Evolutionary conservation across 2,329 filamentous ascomycete species (phyloP), one percentile per base, ranked within the genome.

Genomic region (Fusarium proliferatum): DNA sequence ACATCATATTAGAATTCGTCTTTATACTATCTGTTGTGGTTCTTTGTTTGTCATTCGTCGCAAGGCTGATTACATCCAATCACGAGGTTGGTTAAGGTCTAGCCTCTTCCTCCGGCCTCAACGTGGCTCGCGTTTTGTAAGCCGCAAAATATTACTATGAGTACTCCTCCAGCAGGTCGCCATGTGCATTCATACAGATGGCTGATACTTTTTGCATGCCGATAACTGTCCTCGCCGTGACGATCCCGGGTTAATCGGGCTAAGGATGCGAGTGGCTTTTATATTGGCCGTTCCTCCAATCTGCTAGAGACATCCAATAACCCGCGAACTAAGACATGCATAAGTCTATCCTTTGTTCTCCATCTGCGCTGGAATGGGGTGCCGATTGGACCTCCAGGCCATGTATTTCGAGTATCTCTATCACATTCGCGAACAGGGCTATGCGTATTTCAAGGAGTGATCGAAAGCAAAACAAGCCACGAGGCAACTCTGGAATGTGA

Each of bases 271-370:
- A 43, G 12, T 49, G 34, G 30, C 51, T 69, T 38, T 55, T 23
- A 63, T 46, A 16, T 21, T 36, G 12, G 34, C 36, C 28, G 41
- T 42, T 26, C 46, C 43, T 67, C 51, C 43, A 34, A 56, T 57
- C 21, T 56, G 19, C 38, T 17, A 39, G 21, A 38, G 60, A 56
- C 68, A 70, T 76, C 36, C 39, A 56, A 43, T 48, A 30, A 51
- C 61, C 64, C 55, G 62, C 51, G 53, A 43, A 55, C 39, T 42
- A 67, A 65, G 64, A 63, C 67, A 23, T 34, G 11, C 42, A 51
- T 59, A 51, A 36, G 56, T 59, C 17, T 17, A n/a, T 64, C 46
- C 61, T 74, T 65, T 74, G 55, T 70, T 67, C 64, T 67, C 46
- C 59, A 16, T 51, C 57, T 43, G 19, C 36, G 33, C 48, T 60